Percentiles rank a stretch among this genome's conserved stretches.
Conservation (phyloP, 2,329 filamentous ascomycete species). For the Claviceps cyperi region DNA sequence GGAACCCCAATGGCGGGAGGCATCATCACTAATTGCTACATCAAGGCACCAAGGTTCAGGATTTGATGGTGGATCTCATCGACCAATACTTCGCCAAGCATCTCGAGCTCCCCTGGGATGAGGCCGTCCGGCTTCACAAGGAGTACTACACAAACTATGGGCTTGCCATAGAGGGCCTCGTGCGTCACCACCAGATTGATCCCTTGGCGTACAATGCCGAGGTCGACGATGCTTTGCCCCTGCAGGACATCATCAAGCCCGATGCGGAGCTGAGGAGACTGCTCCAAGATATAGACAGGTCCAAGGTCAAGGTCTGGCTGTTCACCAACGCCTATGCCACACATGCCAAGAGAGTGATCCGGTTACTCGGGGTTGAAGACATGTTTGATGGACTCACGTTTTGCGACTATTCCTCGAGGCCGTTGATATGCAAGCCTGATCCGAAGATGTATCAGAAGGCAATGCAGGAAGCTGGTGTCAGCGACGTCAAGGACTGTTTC, state of each 20-base stretch:
- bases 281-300: constrained; percentile 67
- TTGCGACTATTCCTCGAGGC: constrained; percentile 68
- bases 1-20: neutral
- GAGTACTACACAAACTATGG: constrained; percentile 95
- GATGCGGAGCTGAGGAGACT: constrained; percentile 60
- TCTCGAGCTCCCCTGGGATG: constrained; percentile 56
- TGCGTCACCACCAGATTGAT: constrained; percentile 88
- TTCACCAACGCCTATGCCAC: constrained; percentile 93
- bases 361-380: constrained; percentile 68
- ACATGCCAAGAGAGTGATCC: constrained; percentile 71
- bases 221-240: constrained; percentile 85
- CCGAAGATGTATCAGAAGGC: constrained; percentile 74
- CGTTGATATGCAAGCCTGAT: constrained; percentile 77
- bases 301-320: constrained; percentile 80
- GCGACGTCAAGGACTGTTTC: constrained; percentile 58
- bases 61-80: constrained; percentile 79
- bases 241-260: constrained; percentile 72
- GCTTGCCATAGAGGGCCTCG: constrained; percentile 89
- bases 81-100: constrained; percentile 49
- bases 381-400: constrained; percentile 90
- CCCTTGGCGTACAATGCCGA: constrained; percentile 86
- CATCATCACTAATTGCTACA: constrained; percentile 1
- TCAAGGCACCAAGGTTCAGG: constrained; percentile 62
- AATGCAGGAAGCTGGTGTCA: constrained; percentile 68
- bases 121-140: constrained; percentile 73